Base-by-base conservation (phyloP, 345 rosid genomes). In the Ceriops decandra region DNA sequence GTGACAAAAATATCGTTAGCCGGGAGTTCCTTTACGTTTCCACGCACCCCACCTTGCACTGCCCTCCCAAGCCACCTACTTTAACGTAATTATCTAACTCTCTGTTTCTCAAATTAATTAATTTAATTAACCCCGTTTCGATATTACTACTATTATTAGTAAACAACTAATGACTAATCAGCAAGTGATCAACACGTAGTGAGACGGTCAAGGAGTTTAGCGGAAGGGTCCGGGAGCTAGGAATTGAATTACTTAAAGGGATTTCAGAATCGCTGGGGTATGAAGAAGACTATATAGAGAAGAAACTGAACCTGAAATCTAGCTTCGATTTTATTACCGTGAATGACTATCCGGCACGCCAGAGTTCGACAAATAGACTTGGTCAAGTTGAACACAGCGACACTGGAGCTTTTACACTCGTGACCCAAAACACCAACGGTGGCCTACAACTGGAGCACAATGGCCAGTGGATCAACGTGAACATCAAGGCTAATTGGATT, bases 1-100 rank as follows among this genome's bases (percentile, higher is more conserved):
- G 71, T 6, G 72, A 61, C 2, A 74, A 68, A 27, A 79, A 76
- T 4, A 8, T 22, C 21, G 7, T 54, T 54, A 54, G 58, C 26
- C 53, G 82, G 32, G 82, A 79, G 53, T 72, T 26, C 26, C 67
- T 79, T 11, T 75, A 79, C 61, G 26, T 76, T 17, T 59, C 72
- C 3, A 57, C 77, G 5, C 77, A 75, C 62, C 80, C 83, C 16
- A 64, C 47, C 0, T 27, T 47, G 27, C 69, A 79, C 54, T 79
- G 77, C 60, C 83, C 83, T 5, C 6, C 9, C 13, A 42, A 76
- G 17, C 74, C 82, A 0, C 10, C 53, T n/a, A n/a, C 9, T 52
- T 62, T 75, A 38, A 72, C 75, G 83, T 79, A 49, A 2, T 42
- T 42, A 42, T 2, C 16, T 13, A 42, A 3, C 17, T 38, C 13